Evolutionary conservation across 2,329 filamentous ascomycete species (phyloP), one percentile per base, ranked within the genome.

Genomic region (Colletotrichum tamarilloi): DNA sequence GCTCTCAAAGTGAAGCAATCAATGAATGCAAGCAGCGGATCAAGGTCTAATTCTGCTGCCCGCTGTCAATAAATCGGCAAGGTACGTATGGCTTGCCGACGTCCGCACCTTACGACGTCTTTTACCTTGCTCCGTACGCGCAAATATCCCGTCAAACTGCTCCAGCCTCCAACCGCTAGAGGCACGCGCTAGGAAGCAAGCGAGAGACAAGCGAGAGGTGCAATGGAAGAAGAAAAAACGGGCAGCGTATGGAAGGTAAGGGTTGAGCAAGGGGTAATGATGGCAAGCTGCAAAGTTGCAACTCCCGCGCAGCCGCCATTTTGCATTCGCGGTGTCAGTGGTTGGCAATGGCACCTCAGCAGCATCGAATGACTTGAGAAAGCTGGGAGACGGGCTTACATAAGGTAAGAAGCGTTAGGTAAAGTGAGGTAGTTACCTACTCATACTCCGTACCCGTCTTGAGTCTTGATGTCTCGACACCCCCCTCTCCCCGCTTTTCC

Each of bases 101-200:
- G 32, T 35, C 32, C 32, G 11, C 11, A 35, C 32, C 32, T 35
- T 49, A 49, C 42, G 38, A 6, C 30, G 30, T 32, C 30, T 32
- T 5, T 19, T 42, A 42, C 38, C 38, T 42, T 22, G 16, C 58
- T 28, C 6, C 4, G 24, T 62, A 49, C 24, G 16, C 9, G 26
- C 38, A 26, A 32, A 62, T 42, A 57, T 55, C 49, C 58, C 68
- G 52, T 68, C 38, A 49, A 62, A 12, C 24, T 24, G 63, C 49
- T 42, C 38, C 38, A 42, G 38, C 38, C 38, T 49, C 46, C 57
- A 42, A 64, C 68, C 49, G 57, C 63, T 56, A 71, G 63, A 63
- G 30, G 38, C 22, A 26, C 6, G 32, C 66, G 59, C 55, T 72
- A 69, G 70, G 55, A 72, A 69, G 58, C 66, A 72, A 72, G 64